Evolutionary conservation across 2,329 filamentous ascomycete species (phyloP).

Genomic region (Phaeosphaeriaceae sp.): DNA sequence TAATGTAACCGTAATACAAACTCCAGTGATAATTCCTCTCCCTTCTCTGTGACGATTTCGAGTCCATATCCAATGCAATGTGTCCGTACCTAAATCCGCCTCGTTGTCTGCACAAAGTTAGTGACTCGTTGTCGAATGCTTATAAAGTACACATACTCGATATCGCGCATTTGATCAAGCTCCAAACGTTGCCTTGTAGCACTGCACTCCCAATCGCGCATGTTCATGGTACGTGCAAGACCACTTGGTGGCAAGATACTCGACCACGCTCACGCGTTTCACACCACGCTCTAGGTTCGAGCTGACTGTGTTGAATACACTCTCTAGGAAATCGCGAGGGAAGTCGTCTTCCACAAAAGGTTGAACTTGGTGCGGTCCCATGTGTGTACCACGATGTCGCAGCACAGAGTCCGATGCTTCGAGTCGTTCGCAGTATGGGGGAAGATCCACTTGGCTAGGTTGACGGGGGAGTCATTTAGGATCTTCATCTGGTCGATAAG

Average conservation of each 20-base stretch:
- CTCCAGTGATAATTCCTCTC: too few relatives aligned
- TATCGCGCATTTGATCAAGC: not conserved
- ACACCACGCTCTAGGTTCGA: not conserved
- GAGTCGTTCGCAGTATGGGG: not conserved
- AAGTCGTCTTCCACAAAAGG: not conserved
- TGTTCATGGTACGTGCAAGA: not conserved
- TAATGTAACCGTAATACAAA: too few relatives aligned
- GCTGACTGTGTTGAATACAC: not conserved
- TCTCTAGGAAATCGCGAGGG: not conserved
- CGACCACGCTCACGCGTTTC: not conserved
- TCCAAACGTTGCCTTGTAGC: slow-evolving; percentile 3
- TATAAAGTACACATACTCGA: not conserved
- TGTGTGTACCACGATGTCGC: not conserved
- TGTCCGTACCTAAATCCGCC: too few relatives aligned
- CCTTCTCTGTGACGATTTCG: too few relatives aligned
- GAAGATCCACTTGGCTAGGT: not conserved
- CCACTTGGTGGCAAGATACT: not conserved
- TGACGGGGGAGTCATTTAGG: not conserved
- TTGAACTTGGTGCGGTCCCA: not conserved
- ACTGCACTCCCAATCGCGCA: not conserved
- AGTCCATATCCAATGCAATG: too few relatives aligned
- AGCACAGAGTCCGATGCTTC: not conserved
- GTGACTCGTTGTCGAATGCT: too few relatives aligned
- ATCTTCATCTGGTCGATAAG: not conserved
- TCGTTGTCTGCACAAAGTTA: too few relatives aligned